These are phyloP conservation scores for Kwoniella europaea DNA, from an alignment of 768 basidiomycete genomes.

Conservation along the genomic window DNA sequence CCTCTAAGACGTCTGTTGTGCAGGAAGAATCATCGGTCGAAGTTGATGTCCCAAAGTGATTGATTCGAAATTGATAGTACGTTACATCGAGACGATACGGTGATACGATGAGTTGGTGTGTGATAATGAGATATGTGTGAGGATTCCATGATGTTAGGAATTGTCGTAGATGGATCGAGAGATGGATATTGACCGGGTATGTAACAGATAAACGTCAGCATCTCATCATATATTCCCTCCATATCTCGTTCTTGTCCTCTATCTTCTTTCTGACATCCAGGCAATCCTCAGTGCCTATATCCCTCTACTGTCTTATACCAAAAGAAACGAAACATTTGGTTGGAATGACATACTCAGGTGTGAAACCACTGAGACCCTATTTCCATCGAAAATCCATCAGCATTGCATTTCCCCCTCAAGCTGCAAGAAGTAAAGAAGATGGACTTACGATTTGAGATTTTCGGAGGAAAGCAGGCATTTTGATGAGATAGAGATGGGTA, in stretches of 20 bases:
- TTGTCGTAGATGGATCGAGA: neutral
- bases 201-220: neutral
- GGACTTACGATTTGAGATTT: constrained; percentile 36
- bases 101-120: neutral
- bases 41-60: neutral
- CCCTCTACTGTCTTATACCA: neutral
- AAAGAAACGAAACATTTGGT: neutral
- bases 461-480: constrained; percentile 36
- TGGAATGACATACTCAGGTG: constrained; percentile 36
- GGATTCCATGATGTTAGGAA: neutral
- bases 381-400: constrained; percentile 5
- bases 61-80: too few relatives aligned
- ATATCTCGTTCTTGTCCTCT: too few relatives aligned
- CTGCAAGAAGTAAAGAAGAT: too few relatives aligned
- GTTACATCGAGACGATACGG: neutral
- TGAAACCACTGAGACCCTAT: constrained; percentile 42
- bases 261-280: neutral
- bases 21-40: neutral
- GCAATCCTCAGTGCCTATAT: neutral
- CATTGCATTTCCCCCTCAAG: neutral
- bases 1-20: constrained; percentile 35
- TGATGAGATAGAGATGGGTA: constrained; percentile 10
- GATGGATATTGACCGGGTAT: too few relatives aligned
- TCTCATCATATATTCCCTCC: neutral
- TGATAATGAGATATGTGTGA: neutral